Evolutionary conservation across 495 filamentous ascomycete species (phyloP), one percentile per base, ranked within the genome.

Genomic region (Penicillium argentinense): DNA sequence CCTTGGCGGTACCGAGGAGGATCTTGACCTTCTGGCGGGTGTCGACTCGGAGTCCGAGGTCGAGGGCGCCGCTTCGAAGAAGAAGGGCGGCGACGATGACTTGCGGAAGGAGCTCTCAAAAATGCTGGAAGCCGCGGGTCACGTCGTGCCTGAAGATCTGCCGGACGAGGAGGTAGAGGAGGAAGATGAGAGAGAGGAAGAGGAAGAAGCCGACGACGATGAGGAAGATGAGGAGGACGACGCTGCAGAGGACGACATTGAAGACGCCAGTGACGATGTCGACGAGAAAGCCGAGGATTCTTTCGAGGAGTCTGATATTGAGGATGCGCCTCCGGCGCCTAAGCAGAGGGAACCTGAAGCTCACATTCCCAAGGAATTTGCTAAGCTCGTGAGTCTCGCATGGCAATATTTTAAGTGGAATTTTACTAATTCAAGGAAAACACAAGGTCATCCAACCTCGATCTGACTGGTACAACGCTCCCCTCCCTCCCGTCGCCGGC

Each of bases 391-490:
- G 45, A 60, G 71, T 66, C n/a, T n/a, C n/a, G n/a, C n/a, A n/a
- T n/a, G n/a, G n/a, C n/a, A n/a, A n/a, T n/a, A n/a, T n/a, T n/a
- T n/a, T n/a, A n/a, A n/a, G n/a, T n/a, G n/a, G n/a, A n/a, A n/a
- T n/a, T 22, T 36, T 52, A 27, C 62, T 73, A 47, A 72, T 25
- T n/a, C 24, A 21, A 5, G 11, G 1, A 23, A 33, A 13, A 1
- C 19, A 16, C 49, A 92, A n/a, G 88, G 71, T 82, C 9, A 84
- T 95, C 54, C 71, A 81, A 47, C 87, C 89, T 26, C 78, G 86
- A 45, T 81, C 89, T 36, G 91, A 96, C 58, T 97, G 92, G 92
- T 86, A 96, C 63, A 77, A 80, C 34, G 73, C 77, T 27, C 63
- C 74, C 45, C 76, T 91, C 26, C 83, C 85, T 30, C 55, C 67